Evolutionary conservation across 805 yeast genomes (phyloP).

Genomic region (Myxozyma neotropica): DNA sequence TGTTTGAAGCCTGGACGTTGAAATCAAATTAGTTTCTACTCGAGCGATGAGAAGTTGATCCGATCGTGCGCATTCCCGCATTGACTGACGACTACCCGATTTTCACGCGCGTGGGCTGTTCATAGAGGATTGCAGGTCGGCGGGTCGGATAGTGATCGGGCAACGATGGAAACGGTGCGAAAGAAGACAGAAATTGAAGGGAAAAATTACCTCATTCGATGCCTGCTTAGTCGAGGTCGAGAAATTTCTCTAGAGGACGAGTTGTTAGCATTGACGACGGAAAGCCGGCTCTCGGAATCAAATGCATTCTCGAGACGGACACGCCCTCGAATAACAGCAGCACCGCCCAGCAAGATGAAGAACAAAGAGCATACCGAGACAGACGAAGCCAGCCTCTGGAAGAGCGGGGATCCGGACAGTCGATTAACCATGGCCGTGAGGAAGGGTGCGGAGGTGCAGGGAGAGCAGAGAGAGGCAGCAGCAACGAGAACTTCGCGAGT

Average conservation of each 20-base stretch:
- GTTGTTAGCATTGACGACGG: not conserved
- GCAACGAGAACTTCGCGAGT: conserved; percentile 5
- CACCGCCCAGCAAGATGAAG: not conserved
- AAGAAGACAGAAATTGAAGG: not conserved
- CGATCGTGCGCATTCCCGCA: too few species aligned
- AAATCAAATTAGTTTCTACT: not conserved
- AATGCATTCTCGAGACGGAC: not conserved
- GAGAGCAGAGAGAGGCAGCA: not conserved
- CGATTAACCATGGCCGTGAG: conserved; percentile 29
- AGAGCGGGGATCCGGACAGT: conserved; percentile 26
- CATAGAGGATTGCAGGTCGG: too few species aligned
- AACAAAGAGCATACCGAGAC: conserved; percentile 22
- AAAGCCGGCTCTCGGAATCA: not conserved
- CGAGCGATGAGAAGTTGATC: too few species aligned
- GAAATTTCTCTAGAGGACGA: conserved; percentile 9
- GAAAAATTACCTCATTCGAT: conserved; percentile 10
- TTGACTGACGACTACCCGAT: too few species aligned
- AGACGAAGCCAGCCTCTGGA: conserved; percentile 24
- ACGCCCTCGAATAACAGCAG: not conserved
- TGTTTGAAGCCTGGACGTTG: conserved; percentile 10
- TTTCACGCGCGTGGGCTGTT: too few species aligned
- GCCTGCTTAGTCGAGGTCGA: conserved; percentile 16
- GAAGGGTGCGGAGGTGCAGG: not conserved
- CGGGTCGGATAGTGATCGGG: too few species aligned
- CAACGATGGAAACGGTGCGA: too few species aligned